Conservation (phyloP, 1,284 basidiomycete genomes). For the Trichosporon inkin region DNA sequence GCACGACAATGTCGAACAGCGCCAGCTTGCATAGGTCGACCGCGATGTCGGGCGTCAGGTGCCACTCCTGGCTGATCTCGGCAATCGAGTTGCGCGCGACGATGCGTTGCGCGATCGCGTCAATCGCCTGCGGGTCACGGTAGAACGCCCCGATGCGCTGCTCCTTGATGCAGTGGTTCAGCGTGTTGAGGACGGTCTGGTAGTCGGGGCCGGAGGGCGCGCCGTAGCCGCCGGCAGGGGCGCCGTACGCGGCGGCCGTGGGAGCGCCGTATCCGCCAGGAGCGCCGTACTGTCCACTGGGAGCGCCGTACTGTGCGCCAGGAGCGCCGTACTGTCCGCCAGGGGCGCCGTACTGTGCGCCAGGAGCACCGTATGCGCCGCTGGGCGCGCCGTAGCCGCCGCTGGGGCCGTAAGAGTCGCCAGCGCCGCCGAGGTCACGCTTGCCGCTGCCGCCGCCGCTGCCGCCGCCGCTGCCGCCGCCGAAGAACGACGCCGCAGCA, state of each 20-base stretch:
- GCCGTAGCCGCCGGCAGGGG: neutral
- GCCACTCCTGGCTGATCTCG: constrained; percentile 49
- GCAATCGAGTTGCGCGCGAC: constrained; percentile 45
- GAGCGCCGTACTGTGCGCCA: neutral
- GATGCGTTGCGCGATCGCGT: constrained; percentile 50
- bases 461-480: constrained; percentile 9
- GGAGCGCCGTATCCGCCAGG: too few relatives aligned
- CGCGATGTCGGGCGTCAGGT: constrained; percentile 51
- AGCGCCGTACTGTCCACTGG: neutral
- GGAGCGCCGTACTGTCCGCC: neutral
- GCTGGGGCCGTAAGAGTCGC: constrained; percentile 17
- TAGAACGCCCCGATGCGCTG: constrained; percentile 52
- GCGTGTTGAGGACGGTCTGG: constrained; percentile 14
- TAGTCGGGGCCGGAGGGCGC: constrained; percentile 9
- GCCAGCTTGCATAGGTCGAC: constrained; percentile 22
- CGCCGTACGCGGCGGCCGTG: too few relatives aligned
- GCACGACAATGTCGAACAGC: constrained; percentile 21
- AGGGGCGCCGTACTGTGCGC: neutral
- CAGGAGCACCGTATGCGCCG: neutral
- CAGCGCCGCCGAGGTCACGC: constrained; percentile 12
- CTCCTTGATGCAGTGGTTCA: constrained; percentile 50
- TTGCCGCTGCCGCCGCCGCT: constrained; percentile 7
- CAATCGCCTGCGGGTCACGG: constrained; percentile 50
- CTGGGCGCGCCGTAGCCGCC: constrained; percentile 7
- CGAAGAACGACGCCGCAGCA: constrained; percentile 7